Conservation (phyloP, 345 rosid genomes). For the Orychophragmus violaceus region DNA sequence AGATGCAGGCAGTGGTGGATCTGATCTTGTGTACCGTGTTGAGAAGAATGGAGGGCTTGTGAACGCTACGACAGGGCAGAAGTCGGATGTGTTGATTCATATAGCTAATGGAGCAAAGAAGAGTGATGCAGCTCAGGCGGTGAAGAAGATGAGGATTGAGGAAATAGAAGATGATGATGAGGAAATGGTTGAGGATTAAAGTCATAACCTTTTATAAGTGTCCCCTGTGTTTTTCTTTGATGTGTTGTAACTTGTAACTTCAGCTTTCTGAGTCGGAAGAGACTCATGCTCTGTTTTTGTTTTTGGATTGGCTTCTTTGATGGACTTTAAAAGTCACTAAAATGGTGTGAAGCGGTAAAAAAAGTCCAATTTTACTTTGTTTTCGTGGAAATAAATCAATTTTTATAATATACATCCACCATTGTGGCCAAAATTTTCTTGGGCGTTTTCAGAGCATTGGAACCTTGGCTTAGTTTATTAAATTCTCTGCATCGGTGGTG, state of each 20-base stretch:
- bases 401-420: too few species aligned
- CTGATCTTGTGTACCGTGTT: slow-evolving; percentile 42
- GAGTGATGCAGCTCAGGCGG: slow-evolving; percentile 67
- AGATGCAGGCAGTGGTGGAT: slow-evolving; percentile 44
- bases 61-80: slow-evolving; percentile 61
- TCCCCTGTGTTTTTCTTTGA: neutral
- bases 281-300: slow-evolving; percentile 2
- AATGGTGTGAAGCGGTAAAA: neutral
- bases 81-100: slow-evolving; percentile 62
- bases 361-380: neutral
- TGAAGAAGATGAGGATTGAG: slow-evolving; percentile 89
- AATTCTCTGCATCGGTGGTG: too few species aligned
- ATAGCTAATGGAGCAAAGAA: slow-evolving; percentile 36
- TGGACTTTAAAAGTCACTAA: neutral
- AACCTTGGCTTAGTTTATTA: too few species aligned
- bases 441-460: neutral
- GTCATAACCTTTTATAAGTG: neutral
- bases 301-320: neutral
- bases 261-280: neutral
- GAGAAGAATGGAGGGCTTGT: slow-evolving; percentile 82
- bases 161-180: slow-evolving; percentile 67
- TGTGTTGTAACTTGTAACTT: neutral
- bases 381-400: neutral
- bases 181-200: slow-evolving; percentile 36
- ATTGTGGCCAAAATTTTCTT: neutral